These are phyloP conservation scores for Petasospora fabianii DNA, from an alignment of 1,139 yeast species.

Conservation along the genomic window DNA sequence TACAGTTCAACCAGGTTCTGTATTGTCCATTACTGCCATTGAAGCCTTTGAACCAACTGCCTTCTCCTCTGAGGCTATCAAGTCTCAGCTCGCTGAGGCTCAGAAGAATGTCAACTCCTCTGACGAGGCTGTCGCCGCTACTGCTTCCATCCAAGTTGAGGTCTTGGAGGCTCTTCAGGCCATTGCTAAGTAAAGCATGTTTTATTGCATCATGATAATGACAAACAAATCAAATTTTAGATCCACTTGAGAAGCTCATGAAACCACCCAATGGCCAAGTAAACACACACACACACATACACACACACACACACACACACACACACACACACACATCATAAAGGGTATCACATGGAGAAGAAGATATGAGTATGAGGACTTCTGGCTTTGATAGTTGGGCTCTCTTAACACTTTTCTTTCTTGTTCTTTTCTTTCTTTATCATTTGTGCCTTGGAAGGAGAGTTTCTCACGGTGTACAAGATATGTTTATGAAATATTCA, in stretches of 20 bases:
- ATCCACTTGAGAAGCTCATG: neutral
- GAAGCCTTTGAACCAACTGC: conserved; percentile 94
- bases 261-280: neutral
- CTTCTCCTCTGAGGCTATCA: conserved; percentile 78
- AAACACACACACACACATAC: neutral
- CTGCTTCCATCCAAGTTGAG: conserved; percentile 93
- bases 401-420: neutral
- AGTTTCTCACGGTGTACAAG: conserved; percentile 4
- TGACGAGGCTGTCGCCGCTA: conserved; percentile 87
- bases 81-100: conserved; percentile 84
- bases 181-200: conserved; percentile 63
- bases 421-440: neutral
- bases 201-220: conserved; percentile 1
- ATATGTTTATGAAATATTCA: conserved; percentile 9
- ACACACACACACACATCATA: neutral
- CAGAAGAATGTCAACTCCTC: conserved; percentile 85
- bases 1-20: conserved; percentile 92
- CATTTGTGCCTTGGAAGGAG: no score
- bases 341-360: conserved; percentile 1
- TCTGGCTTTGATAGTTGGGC: conserved; percentile 4
- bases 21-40: conserved; percentile 86
- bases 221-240: neutral
- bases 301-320: neutral
- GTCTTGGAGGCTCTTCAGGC: conserved; percentile 89
- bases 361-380: neutral